Conservation (phyloP, 2,329 filamentous ascomycete species). For the Fonsecaea multimorphosa region DNA sequence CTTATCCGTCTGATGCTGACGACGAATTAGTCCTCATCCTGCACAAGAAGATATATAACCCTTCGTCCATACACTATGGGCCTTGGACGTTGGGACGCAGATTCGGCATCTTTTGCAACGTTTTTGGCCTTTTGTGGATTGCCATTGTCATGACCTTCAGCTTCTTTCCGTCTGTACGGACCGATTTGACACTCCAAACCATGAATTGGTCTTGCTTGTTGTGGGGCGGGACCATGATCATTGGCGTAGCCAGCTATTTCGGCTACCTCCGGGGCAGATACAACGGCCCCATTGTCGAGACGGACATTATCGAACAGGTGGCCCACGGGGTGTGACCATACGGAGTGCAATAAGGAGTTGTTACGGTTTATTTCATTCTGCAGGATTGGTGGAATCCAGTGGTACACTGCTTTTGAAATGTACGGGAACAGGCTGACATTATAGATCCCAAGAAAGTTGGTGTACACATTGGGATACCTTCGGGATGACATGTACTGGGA, state of each 20-base stretch:
- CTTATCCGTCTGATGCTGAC: background rate
- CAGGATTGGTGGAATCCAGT: background rate
- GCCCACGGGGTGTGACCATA: slow-evolving; percentile 17
- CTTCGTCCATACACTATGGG: slow-evolving; percentile 37
- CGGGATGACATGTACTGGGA: background rate
- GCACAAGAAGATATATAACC: slow-evolving; percentile 31
- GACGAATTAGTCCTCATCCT: slow-evolving; percentile 44
- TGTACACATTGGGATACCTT: background rate
- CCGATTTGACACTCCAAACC: slow-evolving; percentile 42
- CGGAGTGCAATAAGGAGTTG: background rate
- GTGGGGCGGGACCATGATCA: slow-evolving; percentile 49
- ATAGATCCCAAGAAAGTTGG: background rate
- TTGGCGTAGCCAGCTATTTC: slow-evolving; percentile 50
- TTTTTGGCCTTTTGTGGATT: slow-evolving; percentile 51
- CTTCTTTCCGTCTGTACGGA: slow-evolving; percentile 50
- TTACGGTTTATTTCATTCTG: background rate
- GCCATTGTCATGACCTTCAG: slow-evolving; percentile 51
- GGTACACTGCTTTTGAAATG: background rate
- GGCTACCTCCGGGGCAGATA: slow-evolving; percentile 43
- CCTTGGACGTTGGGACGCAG: slow-evolving; percentile 49
- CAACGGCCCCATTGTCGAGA: slow-evolving; percentile 41
- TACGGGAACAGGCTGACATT: background rate
- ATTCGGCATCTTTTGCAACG: slow-evolving; percentile 50
- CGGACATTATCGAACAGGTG: slow-evolving; percentile 31
- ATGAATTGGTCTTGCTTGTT: slow-evolving; percentile 57